Conservation (phyloP, 208 protist species). For the Wallacemonas sp. region DNA sequence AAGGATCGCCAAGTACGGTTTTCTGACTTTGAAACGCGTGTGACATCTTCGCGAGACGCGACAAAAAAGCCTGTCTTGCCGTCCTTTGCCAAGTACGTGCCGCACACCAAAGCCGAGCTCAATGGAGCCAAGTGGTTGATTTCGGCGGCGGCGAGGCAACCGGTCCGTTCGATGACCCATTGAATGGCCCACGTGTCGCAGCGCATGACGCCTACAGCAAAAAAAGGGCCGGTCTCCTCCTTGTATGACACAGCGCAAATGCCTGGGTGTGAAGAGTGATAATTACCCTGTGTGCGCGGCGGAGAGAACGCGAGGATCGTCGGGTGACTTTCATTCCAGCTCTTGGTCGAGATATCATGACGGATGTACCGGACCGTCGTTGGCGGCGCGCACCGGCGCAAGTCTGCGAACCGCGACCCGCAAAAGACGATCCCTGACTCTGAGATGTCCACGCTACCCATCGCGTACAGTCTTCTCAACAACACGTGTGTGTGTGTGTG, state of each 20-base stretch:
- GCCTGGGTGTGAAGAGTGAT: neutral
- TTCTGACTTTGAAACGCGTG: conserved; percentile 4
- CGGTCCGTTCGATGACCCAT: conserved; percentile 41
- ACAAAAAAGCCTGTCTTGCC: conserved; percentile 18
- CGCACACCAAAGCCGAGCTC: conserved; percentile 26
- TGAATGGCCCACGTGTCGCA: conserved; percentile 82
- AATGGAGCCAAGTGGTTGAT: conserved; percentile 16
- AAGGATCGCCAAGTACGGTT: conserved; percentile 10
- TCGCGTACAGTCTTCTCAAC: too few relatives aligned
- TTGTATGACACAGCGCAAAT: conserved; percentile 16
- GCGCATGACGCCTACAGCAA: conserved; percentile 58
- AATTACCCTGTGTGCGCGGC: neutral
- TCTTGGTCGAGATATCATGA: neutral
- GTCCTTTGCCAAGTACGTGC: conserved; percentile 7
- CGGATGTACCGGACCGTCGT: neutral
- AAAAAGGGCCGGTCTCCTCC: conserved; percentile 26
- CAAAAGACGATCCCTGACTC: conserved; percentile 4
- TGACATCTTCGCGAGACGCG: conserved; percentile 30
- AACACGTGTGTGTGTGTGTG: too few relatives aligned
- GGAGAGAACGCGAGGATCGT: neutral
- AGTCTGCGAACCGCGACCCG: neutral
- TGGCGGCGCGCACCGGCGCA: neutral
- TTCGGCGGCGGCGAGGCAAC: conserved; percentile 16
- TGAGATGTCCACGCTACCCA: neutral
- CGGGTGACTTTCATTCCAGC: neutral